phyloP scores from a whole-genome alignment of 331 rosid species.

The Malus hybrid region DNA sequence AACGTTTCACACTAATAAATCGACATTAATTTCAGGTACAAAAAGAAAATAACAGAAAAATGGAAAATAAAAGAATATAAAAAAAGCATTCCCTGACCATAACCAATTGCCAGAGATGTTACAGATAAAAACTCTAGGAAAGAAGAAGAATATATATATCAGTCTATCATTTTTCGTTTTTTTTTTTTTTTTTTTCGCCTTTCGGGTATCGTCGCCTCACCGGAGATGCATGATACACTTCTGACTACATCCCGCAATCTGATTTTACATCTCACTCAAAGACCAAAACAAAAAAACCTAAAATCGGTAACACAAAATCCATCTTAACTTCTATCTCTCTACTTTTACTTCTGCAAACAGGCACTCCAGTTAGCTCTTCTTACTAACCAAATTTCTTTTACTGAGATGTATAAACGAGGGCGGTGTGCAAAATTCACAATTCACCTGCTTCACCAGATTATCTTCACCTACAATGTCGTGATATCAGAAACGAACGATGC shows the following conservation, averaged over 20 bases:
- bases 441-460: constrained; percentile 67
- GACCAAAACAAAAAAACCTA: constrained; percentile 38
- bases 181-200: constrained; percentile 3
- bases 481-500: constrained; percentile 31
- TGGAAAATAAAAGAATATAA: constrained; percentile 18
- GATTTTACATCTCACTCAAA: constrained; percentile 95
- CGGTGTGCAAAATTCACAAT: constrained; percentile 65
- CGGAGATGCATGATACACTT: constrained; percentile 77
- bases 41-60: constrained; percentile 46
- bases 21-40: constrained; percentile 57
- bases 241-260: constrained; percentile 83
- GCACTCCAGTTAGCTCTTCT: constrained; percentile 77
- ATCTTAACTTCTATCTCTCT: constrained; percentile 59
- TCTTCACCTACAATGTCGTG: constrained; percentile 59
- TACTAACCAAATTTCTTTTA: constrained; percentile 55
- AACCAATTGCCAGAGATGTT: constrained; percentile 53
- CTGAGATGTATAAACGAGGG: constrained; percentile 50
- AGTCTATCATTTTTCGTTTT: constrained; percentile 22
- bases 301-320: constrained; percentile 49
- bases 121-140: constrained; percentile 51
- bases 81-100: constrained; percentile 53
- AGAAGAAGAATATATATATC: constrained; percentile 18
- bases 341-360: constrained; percentile 61
- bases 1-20: constrained; percentile 70
- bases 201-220: constrained; percentile 54